Base-by-base conservation (phyloP, 805 yeast species). In the Suhomyces prunicola region DNA sequence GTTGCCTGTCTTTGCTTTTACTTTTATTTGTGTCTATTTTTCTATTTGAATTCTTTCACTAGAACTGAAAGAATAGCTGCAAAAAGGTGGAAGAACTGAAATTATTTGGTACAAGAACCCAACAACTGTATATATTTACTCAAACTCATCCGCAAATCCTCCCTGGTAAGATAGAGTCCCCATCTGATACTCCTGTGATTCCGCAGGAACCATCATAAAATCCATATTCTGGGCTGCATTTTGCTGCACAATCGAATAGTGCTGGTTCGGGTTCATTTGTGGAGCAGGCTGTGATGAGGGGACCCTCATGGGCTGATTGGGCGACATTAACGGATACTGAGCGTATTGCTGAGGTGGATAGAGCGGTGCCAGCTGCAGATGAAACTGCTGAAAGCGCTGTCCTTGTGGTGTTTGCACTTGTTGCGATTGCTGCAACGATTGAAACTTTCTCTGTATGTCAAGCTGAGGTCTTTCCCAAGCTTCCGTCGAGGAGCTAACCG, bases 401-500 rank as follows among this genome's bases (percentile, higher is more conserved):
- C 22, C 47, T 36, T 41, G 50, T 24, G 26, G 39, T 23, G 52
- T 54, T 26, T 48, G 50, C 23, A 50, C 44, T 46, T 57, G 56
- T 46, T 63, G 67, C 31, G 36, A 26, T 47, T 60, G 60, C 46
- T 65, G 69, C 29, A 65, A 55, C 9, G 58, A 45, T 39, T 60
- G 65, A 50, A 62, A 63, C 48, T 61, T 64, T 33, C 54, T 55
- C 46, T 64, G 67, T 12, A 60, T 48, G 26, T 52, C 53, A 22
- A 57, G 19, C 50, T 63, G 69, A 3, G 65, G 60, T 23, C 46
- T 52, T 22, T 49, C 51, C 50, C 52, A 52, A 4, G 27, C 13
- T 26, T 44, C 50, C 39, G 29, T 23, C 12, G 40, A 27, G 15
- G 46, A 15, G 15, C 13, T 13, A 5, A 27, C 13, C 24, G 23